phyloP scores from a whole-genome alignment of 176 grass and related monocot genomes.

The Hordeum marinum region DNA sequence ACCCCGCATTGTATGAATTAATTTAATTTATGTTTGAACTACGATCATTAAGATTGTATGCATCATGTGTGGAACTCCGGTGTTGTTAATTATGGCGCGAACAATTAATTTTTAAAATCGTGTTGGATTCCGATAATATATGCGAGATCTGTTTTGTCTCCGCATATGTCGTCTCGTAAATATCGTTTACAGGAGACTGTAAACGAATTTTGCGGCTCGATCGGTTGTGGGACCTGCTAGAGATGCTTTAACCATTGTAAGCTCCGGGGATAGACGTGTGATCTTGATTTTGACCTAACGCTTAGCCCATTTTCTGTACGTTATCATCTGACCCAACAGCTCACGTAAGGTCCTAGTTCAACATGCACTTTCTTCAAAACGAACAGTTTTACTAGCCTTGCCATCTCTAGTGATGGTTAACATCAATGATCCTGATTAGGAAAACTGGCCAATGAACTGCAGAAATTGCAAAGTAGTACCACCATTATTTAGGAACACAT shows the following conservation, averaged over 20 bases:
- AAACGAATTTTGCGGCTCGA: no score
- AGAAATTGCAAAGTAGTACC: neutral
- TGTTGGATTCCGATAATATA: no score
- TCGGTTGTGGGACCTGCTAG: no score
- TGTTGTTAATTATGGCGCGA: no score
- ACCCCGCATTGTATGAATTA: no score
- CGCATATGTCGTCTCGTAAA: no score
- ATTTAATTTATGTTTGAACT: no score
- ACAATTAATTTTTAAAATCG: no score
- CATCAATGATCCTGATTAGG: constrained; percentile 1
- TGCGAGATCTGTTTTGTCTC: no score
- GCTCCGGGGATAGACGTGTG: neutral
- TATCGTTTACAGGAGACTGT: no score
- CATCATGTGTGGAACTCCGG: no score
- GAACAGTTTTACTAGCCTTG: neutral
- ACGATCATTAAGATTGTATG: no score
- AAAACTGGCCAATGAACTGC: neutral
- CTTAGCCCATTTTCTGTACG: neutral
- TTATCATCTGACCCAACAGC: neutral
- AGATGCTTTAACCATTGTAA: neutral
- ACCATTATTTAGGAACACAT: neutral
- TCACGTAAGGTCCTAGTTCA: constrained; percentile 13
- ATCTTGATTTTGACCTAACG: constrained; percentile 16
- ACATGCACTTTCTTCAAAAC: neutral
- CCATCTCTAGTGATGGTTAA: neutral